Base-by-base conservation (phyloP, 2,329 filamentous ascomycete species). In the Colletotrichum karsti region DNA sequence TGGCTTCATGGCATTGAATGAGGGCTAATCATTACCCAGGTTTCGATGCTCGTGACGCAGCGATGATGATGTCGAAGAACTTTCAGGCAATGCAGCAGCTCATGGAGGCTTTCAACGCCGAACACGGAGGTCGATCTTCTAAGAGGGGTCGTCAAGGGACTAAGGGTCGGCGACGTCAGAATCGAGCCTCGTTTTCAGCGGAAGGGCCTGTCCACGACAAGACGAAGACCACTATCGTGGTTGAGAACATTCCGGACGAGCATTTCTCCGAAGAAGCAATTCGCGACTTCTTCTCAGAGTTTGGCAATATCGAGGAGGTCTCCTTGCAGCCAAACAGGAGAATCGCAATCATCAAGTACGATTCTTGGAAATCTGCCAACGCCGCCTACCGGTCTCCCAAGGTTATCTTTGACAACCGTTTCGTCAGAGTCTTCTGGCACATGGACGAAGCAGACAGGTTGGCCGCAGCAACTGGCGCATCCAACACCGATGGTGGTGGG, bases 381-480 rank as follows among this genome's bases (percentile, higher is more conserved):
- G 86, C 87, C 15, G 93, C 93, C 2, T 94, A 93, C 76, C 86
- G 87, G 51, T 94, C 91, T 8, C 93, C 93, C 0, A 94, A 94
- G 74, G 91, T 90, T 51, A 91, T 96, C 48, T 96, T 95, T 74
- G 92, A 95, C 73, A 96, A 95, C 72, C 86, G 93, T 10, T 96
- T 96, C 73, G 93, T 96, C 54, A 95, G 94, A 73, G 91, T 95
- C 0, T 94, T 91, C 73, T 95, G 93, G 93, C 86, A 89, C 75
- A 91, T 89, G 72, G 85, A 87, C 6, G 84, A 86, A 26, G 10
- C 37, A 13, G 78, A 80, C 15, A 80, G 84, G 44, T 74, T 74
- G 3, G 67, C 78, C 12, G 75, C 77, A 2, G 70, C 73, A 59
- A 33, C 71, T 35, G n/a, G 72, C 55, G 57, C 74, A 26, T 70